A percentile compares a stretch with the other conserved stretches of the same genome.
Evolutionary conservation across 768 basidiomycete species (phyloP).

Genomic region (Strobilomyces dryophilus): DNA sequence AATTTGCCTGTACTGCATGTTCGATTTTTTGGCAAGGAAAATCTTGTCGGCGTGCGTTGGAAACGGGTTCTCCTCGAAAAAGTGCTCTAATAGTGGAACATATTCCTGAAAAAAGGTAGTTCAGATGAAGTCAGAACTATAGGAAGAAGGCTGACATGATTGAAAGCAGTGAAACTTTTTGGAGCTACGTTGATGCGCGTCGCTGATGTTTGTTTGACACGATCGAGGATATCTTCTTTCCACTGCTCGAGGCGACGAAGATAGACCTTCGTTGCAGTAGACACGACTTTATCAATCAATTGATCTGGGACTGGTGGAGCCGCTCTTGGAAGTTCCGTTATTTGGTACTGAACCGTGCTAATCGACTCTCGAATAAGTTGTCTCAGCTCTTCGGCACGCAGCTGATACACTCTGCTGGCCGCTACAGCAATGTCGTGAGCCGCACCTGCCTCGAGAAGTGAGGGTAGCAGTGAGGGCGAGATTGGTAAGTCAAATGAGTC

Average conservation of each 20-base stretch:
- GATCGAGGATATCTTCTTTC: constrained; percentile 1
- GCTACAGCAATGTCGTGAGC: not conserved
- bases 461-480: not conserved
- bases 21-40: constrained; percentile 9
- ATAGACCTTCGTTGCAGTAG: not conserved
- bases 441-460: not conserved
- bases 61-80: constrained; percentile 12
- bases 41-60: constrained; percentile 9
- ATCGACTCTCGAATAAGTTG: not conserved
- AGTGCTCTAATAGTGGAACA: constrained; percentile 7
- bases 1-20: constrained; percentile 14
- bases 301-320: accelerated
- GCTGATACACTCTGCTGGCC: not conserved
- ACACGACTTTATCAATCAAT: not conserved
- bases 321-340: not conserved
- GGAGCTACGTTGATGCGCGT: accelerated
- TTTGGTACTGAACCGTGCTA: accelerated
- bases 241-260: not conserved
- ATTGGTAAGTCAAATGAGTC: not conserved
- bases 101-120: not conserved
- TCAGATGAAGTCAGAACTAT: accelerated
- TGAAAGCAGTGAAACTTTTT: not conserved
- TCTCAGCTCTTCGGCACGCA: not conserved
- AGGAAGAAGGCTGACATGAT: not conserved
- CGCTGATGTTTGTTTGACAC: not conserved